Evolutionary conservation across 176 grass and related monocot genomes (phyloP).

Genomic region (Bolboschoenus planiculmis): DNA sequence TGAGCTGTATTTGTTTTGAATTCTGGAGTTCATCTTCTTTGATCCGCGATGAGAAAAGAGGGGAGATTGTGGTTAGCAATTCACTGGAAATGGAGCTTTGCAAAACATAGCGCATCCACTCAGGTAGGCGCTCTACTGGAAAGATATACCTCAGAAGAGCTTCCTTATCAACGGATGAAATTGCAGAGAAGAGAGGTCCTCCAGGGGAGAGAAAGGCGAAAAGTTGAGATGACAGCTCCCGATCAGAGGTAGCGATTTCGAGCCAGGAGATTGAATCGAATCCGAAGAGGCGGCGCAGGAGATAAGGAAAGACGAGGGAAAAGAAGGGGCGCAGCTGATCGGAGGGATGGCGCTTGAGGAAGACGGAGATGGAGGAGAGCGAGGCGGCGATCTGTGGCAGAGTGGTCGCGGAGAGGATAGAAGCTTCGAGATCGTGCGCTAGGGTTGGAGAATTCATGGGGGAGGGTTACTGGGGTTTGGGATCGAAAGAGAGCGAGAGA

Average conservation of each 20-base stretch:
- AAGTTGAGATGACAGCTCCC: slow-evolving; percentile 31
- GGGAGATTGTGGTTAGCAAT: slow-evolving; percentile 31
- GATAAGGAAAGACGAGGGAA: slow-evolving; percentile 52
- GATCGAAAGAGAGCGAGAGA: neutral
- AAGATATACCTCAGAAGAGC: slow-evolving; percentile 61
- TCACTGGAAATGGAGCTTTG: slow-evolving; percentile 15
- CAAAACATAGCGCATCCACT: slow-evolving; percentile 56
- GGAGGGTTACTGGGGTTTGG: slow-evolving; percentile 25
- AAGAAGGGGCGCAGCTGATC: slow-evolving; percentile 68
- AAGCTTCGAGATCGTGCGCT: slow-evolving; percentile 28
- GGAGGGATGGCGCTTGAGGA: slow-evolving; percentile 50
- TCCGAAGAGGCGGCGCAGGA: slow-evolving; percentile 54
- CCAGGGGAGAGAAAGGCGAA: slow-evolving; percentile 44
- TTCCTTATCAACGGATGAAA: slow-evolving; percentile 45
- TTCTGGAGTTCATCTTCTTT: slow-evolving; percentile 36
- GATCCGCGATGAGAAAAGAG: slow-evolving; percentile 45
- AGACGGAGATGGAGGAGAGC: slow-evolving; percentile 27
- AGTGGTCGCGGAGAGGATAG: slow-evolving; percentile 31
- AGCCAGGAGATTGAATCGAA: slow-evolving; percentile 49
- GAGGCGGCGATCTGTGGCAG: slow-evolving; percentile 31
- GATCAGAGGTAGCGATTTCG: slow-evolving; percentile 37
- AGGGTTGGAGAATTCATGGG: slow-evolving; percentile 42
- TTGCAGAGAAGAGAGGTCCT: slow-evolving; percentile 61
- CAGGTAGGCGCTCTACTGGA: slow-evolving; percentile 70
- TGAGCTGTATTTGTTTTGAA: slow-evolving; percentile 47